Evolutionary conservation across 441 rosid species (phyloP).

Genomic region (Populus hybrid): DNA sequence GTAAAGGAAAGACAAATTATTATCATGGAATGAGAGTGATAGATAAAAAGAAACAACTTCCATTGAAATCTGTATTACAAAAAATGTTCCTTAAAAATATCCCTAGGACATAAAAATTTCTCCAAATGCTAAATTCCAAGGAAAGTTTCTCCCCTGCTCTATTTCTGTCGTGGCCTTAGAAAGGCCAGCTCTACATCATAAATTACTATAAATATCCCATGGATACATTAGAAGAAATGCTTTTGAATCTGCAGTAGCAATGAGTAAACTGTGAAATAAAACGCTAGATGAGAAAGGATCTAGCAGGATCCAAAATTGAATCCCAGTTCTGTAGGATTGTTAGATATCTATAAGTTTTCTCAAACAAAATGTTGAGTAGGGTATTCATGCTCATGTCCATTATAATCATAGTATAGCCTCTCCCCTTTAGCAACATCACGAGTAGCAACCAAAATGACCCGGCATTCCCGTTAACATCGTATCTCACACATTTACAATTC

Average conservation of each 20-base stretch:
- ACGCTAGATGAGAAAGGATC: slow-evolving; percentile 19
- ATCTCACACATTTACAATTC: slow-evolving; percentile 95
- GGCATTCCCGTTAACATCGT: slow-evolving; percentile 70
- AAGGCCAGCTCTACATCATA: slow-evolving; percentile 31
- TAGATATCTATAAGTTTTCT: slow-evolving; percentile 31
- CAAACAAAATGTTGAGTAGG: slow-evolving; percentile 91
- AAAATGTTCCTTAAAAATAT: background rate
- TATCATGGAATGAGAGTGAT: background rate
- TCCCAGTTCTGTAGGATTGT: slow-evolving; percentile 28
- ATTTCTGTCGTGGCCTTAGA: slow-evolving; percentile 18
- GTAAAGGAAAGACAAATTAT: background rate
- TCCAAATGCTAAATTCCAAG: slow-evolving; percentile 2
- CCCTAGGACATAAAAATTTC: slow-evolving; percentile 7
- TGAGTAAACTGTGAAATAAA: slow-evolving; percentile 16
- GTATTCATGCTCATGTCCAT: slow-evolving; percentile 33
- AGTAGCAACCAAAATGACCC: slow-evolving; percentile 85
- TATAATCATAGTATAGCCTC: slow-evolving; percentile 82
- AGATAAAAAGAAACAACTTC: slow-evolving; percentile 1
- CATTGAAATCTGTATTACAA: slow-evolving; percentile 9
- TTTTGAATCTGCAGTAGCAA: slow-evolving; percentile 27
- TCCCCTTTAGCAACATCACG: slow-evolving; percentile 73
- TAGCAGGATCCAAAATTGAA: slow-evolving; percentile 37
- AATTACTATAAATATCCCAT: slow-evolving; percentile 20
- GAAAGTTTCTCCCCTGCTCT: slow-evolving; percentile 13
- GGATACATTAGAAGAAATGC: slow-evolving; percentile 23